Evolutionary conservation across 2,329 filamentous ascomycete genomes (phyloP).

Genomic region (Verticillium isaacii): DNA sequence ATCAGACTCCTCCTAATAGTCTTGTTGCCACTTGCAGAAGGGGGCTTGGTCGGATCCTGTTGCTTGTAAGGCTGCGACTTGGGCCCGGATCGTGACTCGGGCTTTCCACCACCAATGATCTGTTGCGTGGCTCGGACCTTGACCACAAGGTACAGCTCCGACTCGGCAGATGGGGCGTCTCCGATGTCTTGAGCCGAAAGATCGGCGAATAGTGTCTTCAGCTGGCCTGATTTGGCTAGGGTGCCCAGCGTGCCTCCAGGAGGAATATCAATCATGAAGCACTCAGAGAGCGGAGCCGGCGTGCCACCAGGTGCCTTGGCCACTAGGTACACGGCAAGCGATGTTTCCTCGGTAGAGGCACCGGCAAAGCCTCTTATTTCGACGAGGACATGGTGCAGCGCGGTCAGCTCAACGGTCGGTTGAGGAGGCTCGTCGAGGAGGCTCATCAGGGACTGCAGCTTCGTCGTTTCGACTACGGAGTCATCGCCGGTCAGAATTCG

Average conservation of each 20-base stretch:
- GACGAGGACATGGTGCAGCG: constrained; percentile 76
- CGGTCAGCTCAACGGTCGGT: constrained; percentile 59
- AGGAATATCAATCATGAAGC: constrained; percentile 73
- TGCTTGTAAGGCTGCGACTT: constrained; percentile 29
- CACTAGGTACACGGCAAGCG: constrained; percentile 73
- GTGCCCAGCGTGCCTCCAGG: constrained; percentile 66
- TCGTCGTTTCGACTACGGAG: constrained; percentile 86
- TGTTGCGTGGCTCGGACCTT: constrained; percentile 64
- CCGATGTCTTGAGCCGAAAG: constrained; percentile 72
- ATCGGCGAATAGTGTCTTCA: constrained; percentile 85
- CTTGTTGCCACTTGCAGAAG: constrained; percentile 37
- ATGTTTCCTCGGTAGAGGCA: constrained; percentile 68
- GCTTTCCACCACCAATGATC: constrained; percentile 36
- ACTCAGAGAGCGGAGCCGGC: constrained; percentile 72
- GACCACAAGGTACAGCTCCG: constrained; percentile 77
- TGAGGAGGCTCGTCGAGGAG: constrained; percentile 79
- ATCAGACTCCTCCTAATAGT: constrained; percentile 52
- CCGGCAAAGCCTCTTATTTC: constrained; percentile 81
- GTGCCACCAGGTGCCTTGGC: constrained; percentile 61
- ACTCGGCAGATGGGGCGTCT: constrained; percentile 56
- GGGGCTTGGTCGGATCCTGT: constrained; percentile 35
- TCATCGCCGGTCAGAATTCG: constrained; percentile 88
- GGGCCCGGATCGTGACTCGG: constrained; percentile 47
- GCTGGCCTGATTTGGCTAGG: constrained; percentile 59
- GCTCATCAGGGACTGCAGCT: constrained; percentile 93